Percentiles rank a stretch among this genome's conserved stretches.
phyloP scores from a whole-genome alignment of 2,329 filamentous ascomycete species.

The Verticillium longisporum region DNA sequence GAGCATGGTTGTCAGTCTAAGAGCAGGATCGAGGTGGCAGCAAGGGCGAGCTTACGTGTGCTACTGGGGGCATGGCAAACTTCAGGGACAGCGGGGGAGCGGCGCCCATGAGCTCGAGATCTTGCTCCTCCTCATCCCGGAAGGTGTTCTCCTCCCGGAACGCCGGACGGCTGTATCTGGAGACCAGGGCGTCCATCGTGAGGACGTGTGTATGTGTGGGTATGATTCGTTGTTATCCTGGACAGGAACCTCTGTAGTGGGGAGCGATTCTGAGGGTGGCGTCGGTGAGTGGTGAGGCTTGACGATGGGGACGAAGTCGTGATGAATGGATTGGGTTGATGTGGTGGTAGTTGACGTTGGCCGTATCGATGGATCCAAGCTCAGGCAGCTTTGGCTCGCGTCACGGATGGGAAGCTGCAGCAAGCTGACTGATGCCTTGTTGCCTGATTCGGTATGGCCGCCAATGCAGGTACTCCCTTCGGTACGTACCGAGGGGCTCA shows the following conservation, averaged over 20 bases:
- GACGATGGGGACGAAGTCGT: not conserved
- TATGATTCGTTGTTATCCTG: slow-evolving; percentile 12
- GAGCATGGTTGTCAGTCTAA: slow-evolving; percentile 4
- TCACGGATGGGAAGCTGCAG: slow-evolving; percentile 21
- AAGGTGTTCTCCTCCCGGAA: slow-evolving; percentile 62
- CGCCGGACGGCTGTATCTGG: slow-evolving; percentile 78
- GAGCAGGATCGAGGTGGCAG: not conserved
- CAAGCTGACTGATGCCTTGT: slow-evolving; percentile 11
- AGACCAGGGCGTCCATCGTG: slow-evolving; percentile 84
- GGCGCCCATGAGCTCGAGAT: slow-evolving; percentile 60
- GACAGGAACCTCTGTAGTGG: not conserved
- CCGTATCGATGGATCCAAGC: slow-evolving; percentile 12
- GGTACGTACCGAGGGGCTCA: not conserved
- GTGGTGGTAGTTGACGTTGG: slow-evolving; percentile 15
- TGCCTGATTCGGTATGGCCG: slow-evolving; percentile 9
- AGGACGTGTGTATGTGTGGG: not conserved
- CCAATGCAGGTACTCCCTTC: slow-evolving; percentile 6
- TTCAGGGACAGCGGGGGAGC: slow-evolving; percentile 72
- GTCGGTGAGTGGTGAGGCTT: not conserved
- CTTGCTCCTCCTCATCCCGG: slow-evolving; percentile 53
- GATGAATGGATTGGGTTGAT: slow-evolving; percentile 4
- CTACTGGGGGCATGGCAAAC: slow-evolving; percentile 90
- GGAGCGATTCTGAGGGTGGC: not conserved
- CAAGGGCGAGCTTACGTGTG: slow-evolving; percentile 57
- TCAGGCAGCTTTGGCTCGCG: slow-evolving; percentile 38